Percentiles rank a stretch among this genome's conserved stretches.
phyloP scores from a whole-genome alignment of 257 asterid species.

The Hygrophila difformis region DNA sequence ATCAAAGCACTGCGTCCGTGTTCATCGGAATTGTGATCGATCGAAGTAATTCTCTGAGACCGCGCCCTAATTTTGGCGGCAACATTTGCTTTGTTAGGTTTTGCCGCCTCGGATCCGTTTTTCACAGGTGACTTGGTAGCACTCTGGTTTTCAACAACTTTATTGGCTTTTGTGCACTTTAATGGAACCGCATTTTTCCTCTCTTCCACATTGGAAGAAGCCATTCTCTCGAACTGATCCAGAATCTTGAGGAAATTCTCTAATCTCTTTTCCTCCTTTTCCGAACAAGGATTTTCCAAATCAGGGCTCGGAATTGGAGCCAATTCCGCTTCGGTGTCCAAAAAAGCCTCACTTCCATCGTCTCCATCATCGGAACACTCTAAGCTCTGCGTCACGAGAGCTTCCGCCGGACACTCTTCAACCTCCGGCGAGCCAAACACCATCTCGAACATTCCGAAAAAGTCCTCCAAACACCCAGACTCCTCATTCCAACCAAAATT shows the following conservation, averaged over 20 bases:
- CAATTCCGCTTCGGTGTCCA: not conserved
- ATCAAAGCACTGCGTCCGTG: too few relatives aligned
- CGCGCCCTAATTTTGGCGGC: too few relatives aligned
- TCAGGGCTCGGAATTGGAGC: slow-evolving; percentile 1
- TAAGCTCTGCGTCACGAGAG: slow-evolving; percentile 4
- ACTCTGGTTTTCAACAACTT: slow-evolving; percentile 17
- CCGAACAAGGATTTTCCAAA: not conserved
- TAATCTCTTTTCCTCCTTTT: slow-evolving; percentile 26
- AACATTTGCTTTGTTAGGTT: not conserved
- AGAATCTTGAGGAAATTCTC: slow-evolving; percentile 33
- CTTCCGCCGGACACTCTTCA: slow-evolving; percentile 17
- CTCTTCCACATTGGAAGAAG: slow-evolving; percentile 18
- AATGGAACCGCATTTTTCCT: slow-evolving; percentile 19
- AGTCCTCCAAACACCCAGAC: slow-evolving; percentile 23
- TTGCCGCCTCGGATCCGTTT: slow-evolving; percentile 48
- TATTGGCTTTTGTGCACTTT: slow-evolving; percentile 16
- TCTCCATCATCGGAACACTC: not conserved
- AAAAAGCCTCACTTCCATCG: not conserved
- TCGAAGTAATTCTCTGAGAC: too few relatives aligned
- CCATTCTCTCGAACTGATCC: slow-evolving; percentile 29
- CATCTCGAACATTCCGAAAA: slow-evolving; percentile 35
- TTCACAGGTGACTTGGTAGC: not conserved
- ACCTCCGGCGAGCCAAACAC: slow-evolving; percentile 28
- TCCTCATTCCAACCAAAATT: slow-evolving; percentile 7
- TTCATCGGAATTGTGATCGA: too few relatives aligned